Base-by-base conservation (phyloP, 176 grass and related monocot species). In the Phoenix dactylifera region DNA sequence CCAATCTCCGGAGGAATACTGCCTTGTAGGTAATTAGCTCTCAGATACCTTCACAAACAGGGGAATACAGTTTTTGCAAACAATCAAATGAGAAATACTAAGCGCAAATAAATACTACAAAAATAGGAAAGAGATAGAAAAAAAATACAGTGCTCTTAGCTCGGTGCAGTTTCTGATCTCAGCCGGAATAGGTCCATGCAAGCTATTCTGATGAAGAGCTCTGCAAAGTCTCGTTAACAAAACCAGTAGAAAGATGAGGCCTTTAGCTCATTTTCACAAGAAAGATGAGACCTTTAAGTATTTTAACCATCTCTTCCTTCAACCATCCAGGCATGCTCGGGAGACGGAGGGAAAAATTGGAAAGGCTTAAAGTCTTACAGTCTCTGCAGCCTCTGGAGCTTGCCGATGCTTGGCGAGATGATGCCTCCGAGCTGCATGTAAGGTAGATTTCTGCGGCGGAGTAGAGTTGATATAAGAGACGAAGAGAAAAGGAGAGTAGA, bases 11-110 rank as follows among this genome's bases (percentile, higher is more conserved):
- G 80, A 50, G 93, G 93, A 52, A 98, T 74, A 3, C 76, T 88
- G 52, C 93, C 93, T 98, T 98, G 93, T 49, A 98, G 76, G 72
- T 98, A 92, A 77, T 98, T 98, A 14, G 87, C 84, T 63, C 93
- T 86, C 50, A 92, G 66, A 71, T 92, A 98, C 56, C 93, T 98
- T 62, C 50, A 75, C 2, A 26, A 16, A 22, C 44, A 58, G 6
- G 57, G 61, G 6, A 25, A 50, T 15, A 2, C 16, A 53, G 4
- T 75, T 32, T 3, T 49, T 16, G 22, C 15, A 53, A 5, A 26
- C 26, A 54, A 18, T 15, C 7, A 51, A 16, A 53, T 5, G 16
- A 54, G 32, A 14, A n/a, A 56, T 24, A 26, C 3, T 12, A 64
- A 49, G 1, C 32, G 0, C 4, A 28, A 12, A n/a, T 22, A 54